These are phyloP conservation scores for Flaveria ramosissima DNA, from an alignment of 129 eudicot species.

Conservation along the genomic window DNA sequence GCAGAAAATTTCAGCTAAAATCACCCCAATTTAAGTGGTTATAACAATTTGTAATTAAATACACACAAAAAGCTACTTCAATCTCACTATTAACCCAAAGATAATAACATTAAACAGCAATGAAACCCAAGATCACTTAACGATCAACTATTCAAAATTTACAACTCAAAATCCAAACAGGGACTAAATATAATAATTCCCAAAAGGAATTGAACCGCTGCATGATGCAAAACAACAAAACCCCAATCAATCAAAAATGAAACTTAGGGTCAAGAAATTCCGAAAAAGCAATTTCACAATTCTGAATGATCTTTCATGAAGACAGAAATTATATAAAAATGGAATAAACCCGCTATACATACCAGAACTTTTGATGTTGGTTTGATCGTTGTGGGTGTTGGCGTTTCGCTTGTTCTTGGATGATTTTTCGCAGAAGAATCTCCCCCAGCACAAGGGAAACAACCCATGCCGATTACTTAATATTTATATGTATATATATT, in stretches of 20 bases:
- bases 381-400: constrained; percentile 39
- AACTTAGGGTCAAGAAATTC: no score
- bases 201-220: no score
- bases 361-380: constrained; percentile 39
- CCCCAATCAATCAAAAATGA: neutral
- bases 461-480: constrained; percentile 11
- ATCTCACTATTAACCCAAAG: constrained; percentile 12
- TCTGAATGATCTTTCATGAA: neutral
- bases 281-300: no score
- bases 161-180: neutral
- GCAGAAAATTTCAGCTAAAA: constrained; percentile 8
- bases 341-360: constrained; percentile 15
- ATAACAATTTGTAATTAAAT: constrained; percentile 18
- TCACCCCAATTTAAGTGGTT: constrained; percentile 1
- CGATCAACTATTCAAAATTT: constrained; percentile 10
- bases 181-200: neutral
- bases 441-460: constrained; percentile 58
- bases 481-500: neutral
- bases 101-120: constrained; percentile 17
- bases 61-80: constrained; percentile 20
- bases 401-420: constrained; percentile 39
- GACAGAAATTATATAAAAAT: neutral
- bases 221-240: neutral
- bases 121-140: constrained; percentile 14
- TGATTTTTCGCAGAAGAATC: constrained; percentile 42